A percentile compares a stretch with the other conserved stretches of the same genome.
Evolutionary conservation across 2,329 filamentous ascomycete genomes (phyloP).

Genomic region (Exophiala bonariae): DNA sequence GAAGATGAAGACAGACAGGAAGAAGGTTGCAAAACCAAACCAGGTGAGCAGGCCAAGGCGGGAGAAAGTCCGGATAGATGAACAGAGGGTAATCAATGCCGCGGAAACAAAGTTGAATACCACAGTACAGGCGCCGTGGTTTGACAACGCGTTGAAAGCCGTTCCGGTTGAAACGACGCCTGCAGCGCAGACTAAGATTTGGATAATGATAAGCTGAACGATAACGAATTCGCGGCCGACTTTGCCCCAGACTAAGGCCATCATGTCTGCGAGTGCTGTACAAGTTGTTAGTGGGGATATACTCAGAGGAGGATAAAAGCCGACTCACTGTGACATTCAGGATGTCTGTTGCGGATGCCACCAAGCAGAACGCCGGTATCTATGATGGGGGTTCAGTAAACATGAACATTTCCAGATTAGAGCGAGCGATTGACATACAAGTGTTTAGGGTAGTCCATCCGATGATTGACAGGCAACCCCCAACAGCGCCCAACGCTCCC

Average conservation of each 20-base stretch:
- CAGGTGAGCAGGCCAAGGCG: slow-evolving; percentile 58
- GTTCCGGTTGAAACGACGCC: slow-evolving; percentile 46
- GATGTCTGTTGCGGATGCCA: slow-evolving; percentile 52
- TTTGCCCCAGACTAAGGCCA: neutral
- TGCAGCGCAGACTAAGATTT: slow-evolving; percentile 41
- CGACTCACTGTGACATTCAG: slow-evolving; percentile 46
- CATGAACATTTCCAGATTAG: too few relatives aligned
- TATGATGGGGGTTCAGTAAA: neutral
- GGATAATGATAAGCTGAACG: slow-evolving; percentile 40
- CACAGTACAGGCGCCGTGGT: slow-evolving; percentile 36
- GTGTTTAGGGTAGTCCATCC: slow-evolving; percentile 52
- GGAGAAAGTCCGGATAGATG: slow-evolving; percentile 20
- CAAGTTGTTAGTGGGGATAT: neutral
- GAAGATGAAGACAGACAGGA: slow-evolving; percentile 45
- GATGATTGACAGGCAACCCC: slow-evolving; percentile 49
- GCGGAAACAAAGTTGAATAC: slow-evolving; percentile 31
- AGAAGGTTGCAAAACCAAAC: slow-evolving; percentile 60
- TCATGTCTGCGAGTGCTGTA: neutral
- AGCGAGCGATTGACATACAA: slow-evolving; percentile 32
- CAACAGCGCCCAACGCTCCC: slow-evolving; percentile 47
- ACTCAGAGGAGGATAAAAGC: neutral
- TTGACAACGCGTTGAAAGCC: slow-evolving; percentile 42
- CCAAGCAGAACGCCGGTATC: slow-evolving; percentile 48
- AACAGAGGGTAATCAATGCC: slow-evolving; percentile 35
- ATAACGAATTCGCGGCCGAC: slow-evolving; percentile 2